Conservation (phyloP, 2,329 filamentous ascomycete genomes). For the Elsinoe perseae region DNA sequence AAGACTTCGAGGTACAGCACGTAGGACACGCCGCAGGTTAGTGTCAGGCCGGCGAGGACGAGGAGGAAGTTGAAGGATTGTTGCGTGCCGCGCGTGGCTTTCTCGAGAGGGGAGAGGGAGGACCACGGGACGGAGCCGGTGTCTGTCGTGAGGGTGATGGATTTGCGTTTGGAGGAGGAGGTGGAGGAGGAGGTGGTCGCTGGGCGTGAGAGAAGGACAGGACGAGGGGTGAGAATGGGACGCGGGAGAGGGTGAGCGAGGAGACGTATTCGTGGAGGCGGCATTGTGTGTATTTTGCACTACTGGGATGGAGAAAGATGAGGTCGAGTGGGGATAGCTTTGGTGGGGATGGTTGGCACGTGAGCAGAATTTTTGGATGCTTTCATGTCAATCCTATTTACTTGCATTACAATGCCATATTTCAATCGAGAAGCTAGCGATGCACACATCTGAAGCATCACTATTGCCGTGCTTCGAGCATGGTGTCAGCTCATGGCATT, state of each 20-base stretch:
- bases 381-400: too few species aligned
- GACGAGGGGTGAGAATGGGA: conserved; percentile 1
- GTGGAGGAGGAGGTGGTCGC: conserved; percentile 26
- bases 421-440: too few species aligned
- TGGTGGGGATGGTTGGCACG: not conserved
- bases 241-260: not conserved
- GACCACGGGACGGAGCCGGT: conserved; percentile 75
- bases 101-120: conserved; percentile 66
- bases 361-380: not conserved
- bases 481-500: too few species aligned
- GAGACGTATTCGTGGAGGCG: conserved; percentile 10
- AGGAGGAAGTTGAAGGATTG: conserved; percentile 83
- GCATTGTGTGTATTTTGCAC: not conserved
- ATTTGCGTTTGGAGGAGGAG: conserved; percentile 40
- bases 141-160: conserved; percentile 78
- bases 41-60: conserved; percentile 62
- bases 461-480: too few species aligned
- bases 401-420: too few species aligned
- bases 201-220: conserved; percentile 19
- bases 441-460: too few species aligned
- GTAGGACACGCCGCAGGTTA: conserved; percentile 72
- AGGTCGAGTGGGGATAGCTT: not conserved
- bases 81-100: conserved; percentile 76
- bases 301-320: not conserved
- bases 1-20: conserved; percentile 78